Conservation (phyloP, 257 asterid species). For the Primulina tabacum region DNA sequence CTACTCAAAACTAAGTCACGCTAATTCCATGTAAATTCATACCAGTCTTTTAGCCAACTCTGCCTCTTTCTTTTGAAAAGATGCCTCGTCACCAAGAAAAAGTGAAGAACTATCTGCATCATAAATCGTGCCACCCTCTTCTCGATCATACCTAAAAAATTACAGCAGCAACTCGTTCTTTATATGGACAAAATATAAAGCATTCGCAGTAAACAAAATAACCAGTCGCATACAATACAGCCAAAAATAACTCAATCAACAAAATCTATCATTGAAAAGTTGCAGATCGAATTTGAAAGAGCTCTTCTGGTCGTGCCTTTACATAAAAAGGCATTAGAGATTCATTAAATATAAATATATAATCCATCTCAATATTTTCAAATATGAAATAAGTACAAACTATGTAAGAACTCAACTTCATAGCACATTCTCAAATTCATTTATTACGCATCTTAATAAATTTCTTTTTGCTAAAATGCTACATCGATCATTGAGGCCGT, state of each 20-base stretch:
- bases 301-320: not conserved
- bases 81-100: constrained; percentile 90
- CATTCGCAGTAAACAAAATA: not conserved
- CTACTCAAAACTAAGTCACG: constrained; percentile 7
- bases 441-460: too few species aligned
- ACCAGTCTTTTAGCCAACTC: constrained; percentile 88
- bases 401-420: too few species aligned
- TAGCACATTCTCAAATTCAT: not conserved
- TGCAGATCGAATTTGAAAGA: constrained; percentile 10
- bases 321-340: not conserved
- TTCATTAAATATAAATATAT: not conserved
- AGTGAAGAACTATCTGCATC: constrained; percentile 63
- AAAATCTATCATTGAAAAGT: not conserved
- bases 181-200: constrained; percentile 16
- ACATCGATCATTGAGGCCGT: too few species aligned
- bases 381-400: not conserved
- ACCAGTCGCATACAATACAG: not conserved
- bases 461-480: too few species aligned
- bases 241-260: not conserved
- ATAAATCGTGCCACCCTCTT: constrained; percentile 77
- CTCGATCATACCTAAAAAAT: constrained; percentile 79
- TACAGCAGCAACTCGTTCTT: constrained; percentile 10
- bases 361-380: not conserved
- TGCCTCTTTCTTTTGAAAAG: constrained; percentile 86
- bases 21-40: constrained; percentile 23